These are phyloP conservation scores for Botrytis tulipae DNA, from an alignment of 2,329 filamentous ascomycete genomes.

Conservation along the genomic window DNA sequence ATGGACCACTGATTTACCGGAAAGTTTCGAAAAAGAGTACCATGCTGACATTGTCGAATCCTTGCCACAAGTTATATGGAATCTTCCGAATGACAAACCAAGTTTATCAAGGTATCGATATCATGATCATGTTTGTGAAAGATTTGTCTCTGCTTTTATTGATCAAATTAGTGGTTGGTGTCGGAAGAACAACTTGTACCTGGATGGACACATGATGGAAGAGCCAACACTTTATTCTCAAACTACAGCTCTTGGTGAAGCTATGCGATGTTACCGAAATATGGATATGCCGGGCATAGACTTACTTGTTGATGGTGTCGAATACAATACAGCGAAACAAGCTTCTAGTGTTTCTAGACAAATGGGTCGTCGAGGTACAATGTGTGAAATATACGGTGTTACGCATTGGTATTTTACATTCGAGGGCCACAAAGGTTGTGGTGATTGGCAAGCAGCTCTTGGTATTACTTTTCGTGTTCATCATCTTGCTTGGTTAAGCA, in stretches of 20 bases:
- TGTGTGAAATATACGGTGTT: constrained; percentile 39
- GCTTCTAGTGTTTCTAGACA: constrained; percentile 38
- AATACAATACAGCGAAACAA: constrained; percentile 40
- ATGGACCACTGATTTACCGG: constrained; percentile 37
- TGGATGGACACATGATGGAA: constrained; percentile 40
- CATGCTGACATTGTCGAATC: constrained; percentile 30
- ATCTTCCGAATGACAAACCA: constrained; percentile 34
- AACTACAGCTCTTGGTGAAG: constrained; percentile 38
- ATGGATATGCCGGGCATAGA: constrained; percentile 40
- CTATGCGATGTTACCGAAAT: constrained; percentile 39
- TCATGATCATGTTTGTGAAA: constrained; percentile 39
- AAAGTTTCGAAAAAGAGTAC: constrained; percentile 34
- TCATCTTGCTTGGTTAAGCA: constrained; percentile 39
- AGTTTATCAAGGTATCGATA: constrained; percentile 36
- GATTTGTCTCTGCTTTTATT: constrained; percentile 38
- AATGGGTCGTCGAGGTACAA: constrained; percentile 34
- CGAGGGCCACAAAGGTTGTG: constrained; percentile 39
- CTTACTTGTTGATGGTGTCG: constrained; percentile 36
- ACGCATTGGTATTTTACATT: constrained; percentile 40
- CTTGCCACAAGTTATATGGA: constrained; percentile 39
- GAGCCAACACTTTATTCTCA: constrained; percentile 38
- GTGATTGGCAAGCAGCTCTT: constrained; percentile 40
- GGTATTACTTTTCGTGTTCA: constrained; percentile 39
- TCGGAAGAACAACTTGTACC: constrained; percentile 32
- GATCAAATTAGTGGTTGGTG: constrained; percentile 38